Evolutionary conservation across 495 filamentous ascomycete species (phyloP), one percentile per base, ranked within the genome.

Genomic region (Penicillium roqueforti): DNA sequence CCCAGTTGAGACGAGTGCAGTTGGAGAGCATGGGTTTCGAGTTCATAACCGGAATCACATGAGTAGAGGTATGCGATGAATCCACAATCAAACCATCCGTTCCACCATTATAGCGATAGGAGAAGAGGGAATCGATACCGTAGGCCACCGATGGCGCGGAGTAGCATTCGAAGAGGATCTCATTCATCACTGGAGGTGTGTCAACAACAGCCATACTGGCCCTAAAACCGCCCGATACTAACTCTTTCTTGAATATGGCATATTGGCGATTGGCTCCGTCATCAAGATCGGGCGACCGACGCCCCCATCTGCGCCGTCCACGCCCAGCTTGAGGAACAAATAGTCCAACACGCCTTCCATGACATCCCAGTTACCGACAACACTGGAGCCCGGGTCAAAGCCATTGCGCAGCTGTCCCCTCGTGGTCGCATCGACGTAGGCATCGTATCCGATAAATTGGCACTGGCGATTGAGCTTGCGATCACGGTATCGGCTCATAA

Each of bases 121-220:
- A 92, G 71, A 97, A 97, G 4, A 98, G 82, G 3, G 89, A 91
- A 68, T 98, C 93, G 71, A 98, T 93, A 29, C 93, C 93, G 65
- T 91, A 96, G 31, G 89, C 86, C 4, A 97, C 81, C 1, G 86
- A 88, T 0, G 95, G 92, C 5, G 87, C 91, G 38, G 79, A 80
- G 73, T 97, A 98, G 73, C 87, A 91, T 63, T 98, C 93, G 69
- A 96, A 98, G 20, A 98, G 75, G 51, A 97, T 89, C 68, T 98
- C 93, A 53, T 87, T 93, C 91, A 97, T 97, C 58, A 89, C 91
- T 97, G 58, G 23, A 46, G 29, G 18, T 22, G 26, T 43, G 51
- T 71, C 42, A 67, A 62, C 53, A 19, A 23, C 20, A 3, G 18
- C 9, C 28, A 19, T 16, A 16, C 8, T 26, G 11, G 23, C 13